Conservation (phyloP, 495 filamentous ascomycete species). For the Aspergillus leporis region DNA sequence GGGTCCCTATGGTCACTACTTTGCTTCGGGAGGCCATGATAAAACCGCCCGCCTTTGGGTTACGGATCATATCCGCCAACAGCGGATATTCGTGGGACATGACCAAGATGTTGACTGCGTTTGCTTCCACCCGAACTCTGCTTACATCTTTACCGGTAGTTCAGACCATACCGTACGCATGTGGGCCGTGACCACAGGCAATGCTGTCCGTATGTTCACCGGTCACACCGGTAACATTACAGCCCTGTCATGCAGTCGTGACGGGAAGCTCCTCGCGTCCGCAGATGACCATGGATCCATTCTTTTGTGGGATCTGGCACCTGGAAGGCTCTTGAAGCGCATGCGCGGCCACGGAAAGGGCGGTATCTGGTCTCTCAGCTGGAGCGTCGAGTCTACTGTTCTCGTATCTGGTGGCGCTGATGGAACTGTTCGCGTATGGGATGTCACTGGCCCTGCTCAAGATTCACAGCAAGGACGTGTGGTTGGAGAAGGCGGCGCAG, state of each 20-base stretch:
- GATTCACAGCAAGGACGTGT: conserved; percentile 57
- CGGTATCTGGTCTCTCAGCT: conserved; percentile 89
- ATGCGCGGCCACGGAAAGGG: conserved; percentile 94
- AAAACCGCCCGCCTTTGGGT: conserved; percentile 88
- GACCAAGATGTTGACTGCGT: conserved; percentile 83
- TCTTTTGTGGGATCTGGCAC: conserved; percentile 86
- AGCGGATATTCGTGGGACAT: conserved; percentile 87
- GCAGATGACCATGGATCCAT: conserved; percentile 85
- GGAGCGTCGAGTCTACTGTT: conserved; percentile 85
- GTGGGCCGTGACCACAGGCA: conserved; percentile 89
- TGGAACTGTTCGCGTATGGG: conserved; percentile 90
- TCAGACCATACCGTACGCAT: conserved; percentile 91
- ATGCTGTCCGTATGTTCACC: conserved; percentile 85
- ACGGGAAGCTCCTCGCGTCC: conserved; percentile 83
- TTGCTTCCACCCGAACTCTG: conserved; percentile 88
- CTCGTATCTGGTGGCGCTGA: conserved; percentile 90
- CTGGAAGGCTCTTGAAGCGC: conserved; percentile 79
- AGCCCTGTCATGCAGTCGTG: conserved; percentile 77
- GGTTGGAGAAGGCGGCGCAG: conserved; percentile 53
- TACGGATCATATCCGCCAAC: conserved; percentile 86
- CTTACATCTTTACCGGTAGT: conserved; percentile 88
- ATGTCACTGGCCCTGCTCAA: conserved; percentile 66
- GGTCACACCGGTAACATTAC: conserved; percentile 86
- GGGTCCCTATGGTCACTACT: conserved; percentile 96
- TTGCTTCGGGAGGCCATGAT: conserved; percentile 81